These are phyloP conservation scores for Arachnopeziza araneosa DNA, from an alignment of 2,329 filamentous ascomycete species.

Conservation along the genomic window DNA sequence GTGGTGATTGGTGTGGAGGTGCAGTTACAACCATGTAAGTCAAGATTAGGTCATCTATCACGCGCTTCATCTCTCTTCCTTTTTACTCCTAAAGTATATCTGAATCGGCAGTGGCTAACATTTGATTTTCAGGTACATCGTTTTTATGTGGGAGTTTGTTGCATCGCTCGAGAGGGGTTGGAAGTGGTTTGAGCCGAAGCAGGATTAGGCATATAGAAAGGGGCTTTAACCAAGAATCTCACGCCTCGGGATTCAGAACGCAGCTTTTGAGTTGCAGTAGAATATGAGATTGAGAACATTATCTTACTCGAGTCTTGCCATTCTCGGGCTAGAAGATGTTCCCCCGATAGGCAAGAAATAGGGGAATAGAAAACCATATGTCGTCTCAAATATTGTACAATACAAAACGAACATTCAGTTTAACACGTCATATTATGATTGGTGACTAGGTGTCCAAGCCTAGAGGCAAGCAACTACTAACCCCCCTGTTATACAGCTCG, in stretches of 20 bases:
- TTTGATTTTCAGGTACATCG: not conserved
- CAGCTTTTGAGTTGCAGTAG: not conserved
- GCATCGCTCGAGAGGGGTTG: not conserved
- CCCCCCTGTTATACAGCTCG: not conserved
- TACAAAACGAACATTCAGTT: not conserved
- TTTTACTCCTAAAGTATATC: too few relatives aligned
- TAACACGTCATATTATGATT: not conserved
- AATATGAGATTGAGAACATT: not conserved
- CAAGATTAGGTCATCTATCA: too few relatives aligned
- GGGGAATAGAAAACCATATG: too few relatives aligned
- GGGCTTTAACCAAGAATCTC: not conserved
- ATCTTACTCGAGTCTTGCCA: not conserved
- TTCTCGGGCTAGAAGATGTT: not conserved
- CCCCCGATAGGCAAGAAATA: not conserved
- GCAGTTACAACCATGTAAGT: conserved; percentile 6
- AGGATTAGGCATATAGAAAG: not conserved
- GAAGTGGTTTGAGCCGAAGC: not conserved
- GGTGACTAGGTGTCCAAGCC: not conserved
- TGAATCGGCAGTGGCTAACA: too few relatives aligned
- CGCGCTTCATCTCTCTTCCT: too few relatives aligned
- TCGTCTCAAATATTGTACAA: not conserved
- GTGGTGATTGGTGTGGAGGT: conserved; percentile 7
- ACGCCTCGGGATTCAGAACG: not conserved
- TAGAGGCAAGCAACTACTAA: not conserved
- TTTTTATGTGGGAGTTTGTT: not conserved